Evolutionary conservation across 2,329 filamentous ascomycete species (phyloP).

Genomic region (Exophiala viscosa): DNA sequence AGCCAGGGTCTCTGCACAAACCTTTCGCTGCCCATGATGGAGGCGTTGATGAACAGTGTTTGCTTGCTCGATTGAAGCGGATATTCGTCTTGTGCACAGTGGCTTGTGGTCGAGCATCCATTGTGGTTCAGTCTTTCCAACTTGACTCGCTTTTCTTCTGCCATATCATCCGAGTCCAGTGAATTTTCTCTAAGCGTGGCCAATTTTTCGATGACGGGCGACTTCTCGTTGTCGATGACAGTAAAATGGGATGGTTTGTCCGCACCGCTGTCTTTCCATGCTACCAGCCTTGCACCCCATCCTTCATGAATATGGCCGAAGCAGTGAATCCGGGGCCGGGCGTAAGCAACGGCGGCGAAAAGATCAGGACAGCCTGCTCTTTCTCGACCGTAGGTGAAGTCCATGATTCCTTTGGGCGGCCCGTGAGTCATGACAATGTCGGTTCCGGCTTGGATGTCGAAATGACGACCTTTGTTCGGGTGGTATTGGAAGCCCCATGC

Average conservation of each 20-base stretch:
- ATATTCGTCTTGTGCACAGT: constrained; percentile 36
- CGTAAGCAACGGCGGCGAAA: constrained; percentile 33
- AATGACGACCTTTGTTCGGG: constrained; percentile 37
- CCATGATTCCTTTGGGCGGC: constrained; percentile 51
- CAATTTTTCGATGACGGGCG: constrained; percentile 35
- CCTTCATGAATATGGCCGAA: constrained; percentile 46
- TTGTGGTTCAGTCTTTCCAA: constrained; percentile 22
- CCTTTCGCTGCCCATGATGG: constrained; percentile 48
- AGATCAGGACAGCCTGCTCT: constrained; percentile 34
- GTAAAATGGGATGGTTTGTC: constrained; percentile 45
- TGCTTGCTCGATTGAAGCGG: constrained; percentile 41
- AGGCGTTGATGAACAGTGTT: constrained; percentile 60
- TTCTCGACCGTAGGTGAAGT: constrained; percentile 35
- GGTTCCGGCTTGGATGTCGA: constrained; percentile 31
- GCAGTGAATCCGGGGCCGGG: constrained; percentile 37
- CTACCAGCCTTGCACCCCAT: constrained; percentile 55
- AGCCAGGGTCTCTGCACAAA: constrained; percentile 52
- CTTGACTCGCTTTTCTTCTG: constrained; percentile 4
- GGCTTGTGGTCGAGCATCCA: constrained; percentile 39
- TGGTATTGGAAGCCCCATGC: constrained; percentile 52
- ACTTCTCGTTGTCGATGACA: constrained; percentile 44
- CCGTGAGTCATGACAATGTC: constrained; percentile 56
- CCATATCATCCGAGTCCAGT: constrained; percentile 6
- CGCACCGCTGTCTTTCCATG: constrained; percentile 44
- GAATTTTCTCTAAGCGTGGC: constrained; percentile 14